phyloP scores from a whole-genome alignment of 2,329 filamentous ascomycete species.

The Arthrobotrys entomopaga region DNA sequence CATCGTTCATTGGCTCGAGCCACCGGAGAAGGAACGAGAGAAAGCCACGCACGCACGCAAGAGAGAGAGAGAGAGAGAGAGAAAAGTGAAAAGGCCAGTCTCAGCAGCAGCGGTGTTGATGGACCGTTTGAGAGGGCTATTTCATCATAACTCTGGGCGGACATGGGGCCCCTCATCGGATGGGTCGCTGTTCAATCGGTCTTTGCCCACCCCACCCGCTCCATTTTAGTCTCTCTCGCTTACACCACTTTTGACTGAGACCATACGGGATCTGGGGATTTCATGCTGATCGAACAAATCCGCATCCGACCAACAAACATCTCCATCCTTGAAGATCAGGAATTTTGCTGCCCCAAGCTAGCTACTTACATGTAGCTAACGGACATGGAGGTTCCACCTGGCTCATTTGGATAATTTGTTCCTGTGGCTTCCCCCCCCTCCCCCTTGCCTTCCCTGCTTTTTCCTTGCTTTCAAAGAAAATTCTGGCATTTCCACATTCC shows the following conservation, averaged over 20 bases:
- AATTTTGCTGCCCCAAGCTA: slow-evolving; percentile 1
- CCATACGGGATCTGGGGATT: slow-evolving; percentile 23
- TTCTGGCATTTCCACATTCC: slow-evolving; percentile 9
- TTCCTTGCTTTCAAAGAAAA: slow-evolving; percentile 2
- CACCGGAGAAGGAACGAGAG: too few species aligned
- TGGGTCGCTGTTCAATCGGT: slow-evolving; percentile 7
- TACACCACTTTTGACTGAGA: slow-evolving; percentile 17
- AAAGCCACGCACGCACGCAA: slow-evolving; percentile 28
- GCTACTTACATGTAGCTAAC: too few species aligned
- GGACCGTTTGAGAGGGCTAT: slow-evolving; percentile 5
- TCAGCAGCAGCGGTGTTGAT: too few species aligned
- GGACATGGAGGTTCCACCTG: neutral
- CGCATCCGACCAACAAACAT: slow-evolving; percentile 13
- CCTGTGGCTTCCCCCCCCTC: neutral
- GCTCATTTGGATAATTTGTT: slow-evolving; percentile 5
- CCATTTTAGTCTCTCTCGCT: slow-evolving; percentile 25
- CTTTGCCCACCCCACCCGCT: neutral
- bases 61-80: slow-evolving; percentile 11
- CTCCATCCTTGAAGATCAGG: neutral
- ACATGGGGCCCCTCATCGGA: slow-evolving; percentile 9
- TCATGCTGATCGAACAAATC: slow-evolving; percentile 24
- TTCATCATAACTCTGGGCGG: slow-evolving; percentile 7
- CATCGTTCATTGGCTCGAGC: too few species aligned
- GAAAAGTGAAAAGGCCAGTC: too few species aligned
- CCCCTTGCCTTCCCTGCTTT: too few species aligned